phyloP scores from a whole-genome alignment of 345 rosid genomes.

The Citrus unshiu region DNA sequence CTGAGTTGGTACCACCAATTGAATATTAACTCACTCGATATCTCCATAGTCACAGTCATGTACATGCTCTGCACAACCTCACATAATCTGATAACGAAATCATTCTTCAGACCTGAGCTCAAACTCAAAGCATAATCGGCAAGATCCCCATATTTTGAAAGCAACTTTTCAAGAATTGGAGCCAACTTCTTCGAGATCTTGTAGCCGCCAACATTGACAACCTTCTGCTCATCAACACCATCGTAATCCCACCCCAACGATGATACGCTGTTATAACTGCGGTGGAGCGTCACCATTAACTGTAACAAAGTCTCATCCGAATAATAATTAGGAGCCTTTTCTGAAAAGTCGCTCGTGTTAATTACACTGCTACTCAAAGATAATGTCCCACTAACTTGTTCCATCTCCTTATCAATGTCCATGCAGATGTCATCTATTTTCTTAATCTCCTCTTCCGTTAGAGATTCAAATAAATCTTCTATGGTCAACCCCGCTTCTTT shows the following conservation, averaged over 20 bases:
- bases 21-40: not conserved
- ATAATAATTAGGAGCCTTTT: not conserved
- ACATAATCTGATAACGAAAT: not conserved
- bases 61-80: not conserved
- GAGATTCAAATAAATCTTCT: fast-evolving
- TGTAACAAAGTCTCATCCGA: not conserved
- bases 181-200: not conserved
- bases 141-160: not conserved
- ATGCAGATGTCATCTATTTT: not conserved
- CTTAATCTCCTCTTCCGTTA: not conserved
- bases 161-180: not conserved
- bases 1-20: not conserved
- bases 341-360: not conserved
- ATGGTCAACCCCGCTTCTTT: not conserved
- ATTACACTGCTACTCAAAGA: not conserved
- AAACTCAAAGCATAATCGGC: not conserved
- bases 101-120: not conserved
- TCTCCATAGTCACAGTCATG: not conserved
- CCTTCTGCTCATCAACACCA: not conserved
- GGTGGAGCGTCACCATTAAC: no score
- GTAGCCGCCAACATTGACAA: not conserved
- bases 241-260: not conserved
- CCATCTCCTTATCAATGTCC: not conserved
- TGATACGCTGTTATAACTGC: not conserved
- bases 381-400: no score